These are phyloP conservation scores for Beverwykella pulmonaria DNA, from an alignment of 495 filamentous ascomycete genomes.

Conservation along the genomic window DNA sequence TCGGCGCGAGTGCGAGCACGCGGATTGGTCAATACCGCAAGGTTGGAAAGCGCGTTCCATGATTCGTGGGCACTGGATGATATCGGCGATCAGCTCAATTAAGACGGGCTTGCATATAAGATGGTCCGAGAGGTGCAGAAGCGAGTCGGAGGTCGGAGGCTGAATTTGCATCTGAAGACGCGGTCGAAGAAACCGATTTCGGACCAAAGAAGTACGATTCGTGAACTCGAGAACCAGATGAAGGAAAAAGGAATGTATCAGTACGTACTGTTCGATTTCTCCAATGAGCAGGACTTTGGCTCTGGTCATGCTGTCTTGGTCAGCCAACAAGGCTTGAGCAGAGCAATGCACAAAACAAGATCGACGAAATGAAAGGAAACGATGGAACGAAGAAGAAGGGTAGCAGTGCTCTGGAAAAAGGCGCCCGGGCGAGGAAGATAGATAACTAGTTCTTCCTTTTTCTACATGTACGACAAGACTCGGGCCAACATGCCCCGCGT, in stretches of 20 bases:
- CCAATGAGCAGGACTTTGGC: slow-evolving; percentile 46
- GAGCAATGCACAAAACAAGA: background rate
- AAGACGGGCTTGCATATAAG: slow-evolving; percentile 6
- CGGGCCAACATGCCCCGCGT: slow-evolving; percentile 31
- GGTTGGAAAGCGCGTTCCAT: slow-evolving; percentile 54
- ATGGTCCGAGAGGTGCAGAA: slow-evolving; percentile 6
- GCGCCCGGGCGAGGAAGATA: background rate
- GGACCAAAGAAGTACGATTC: background rate
- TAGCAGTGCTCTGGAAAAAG: background rate
- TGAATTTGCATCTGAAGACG: background rate
- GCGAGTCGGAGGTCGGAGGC: background rate
- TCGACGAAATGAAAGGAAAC: background rate
- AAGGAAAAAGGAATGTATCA: background rate
- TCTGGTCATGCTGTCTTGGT: slow-evolving; percentile 36
- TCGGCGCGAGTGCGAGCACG: slow-evolving; percentile 58
- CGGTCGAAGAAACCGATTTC: slow-evolving; percentile 11
- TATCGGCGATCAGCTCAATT: slow-evolving; percentile 23
- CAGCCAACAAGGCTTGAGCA: background rate
- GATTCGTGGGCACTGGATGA: slow-evolving; percentile 51
- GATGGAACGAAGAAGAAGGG: background rate
- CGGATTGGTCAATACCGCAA: slow-evolving; percentile 57
- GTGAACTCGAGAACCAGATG: background rate
- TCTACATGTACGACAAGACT: slow-evolving; percentile 22
- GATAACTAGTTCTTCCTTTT: slow-evolving; percentile 18
- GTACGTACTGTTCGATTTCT: slow-evolving; percentile 46